Conservation (phyloP, 352 stramenopile genomes). For the Pythium guiyangense region DNA sequence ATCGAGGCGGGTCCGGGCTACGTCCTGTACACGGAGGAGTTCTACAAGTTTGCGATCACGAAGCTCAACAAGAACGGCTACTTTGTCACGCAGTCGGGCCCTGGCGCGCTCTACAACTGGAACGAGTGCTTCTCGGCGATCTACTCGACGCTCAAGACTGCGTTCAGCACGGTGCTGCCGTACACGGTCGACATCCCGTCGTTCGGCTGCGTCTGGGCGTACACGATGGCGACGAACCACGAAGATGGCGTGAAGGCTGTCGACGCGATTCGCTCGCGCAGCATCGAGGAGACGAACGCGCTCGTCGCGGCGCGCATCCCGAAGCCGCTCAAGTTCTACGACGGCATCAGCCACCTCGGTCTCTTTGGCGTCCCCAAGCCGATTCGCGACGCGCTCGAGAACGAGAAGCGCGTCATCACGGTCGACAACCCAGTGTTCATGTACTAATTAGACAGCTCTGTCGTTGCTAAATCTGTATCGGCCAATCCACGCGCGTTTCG, state of each 20-base stretch:
- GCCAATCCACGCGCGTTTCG: no score
- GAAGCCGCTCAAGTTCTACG: constrained; percentile 88
- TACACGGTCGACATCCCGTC: constrained; percentile 92
- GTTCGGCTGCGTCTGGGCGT: constrained; percentile 93
- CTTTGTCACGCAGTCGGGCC: constrained; percentile 93
- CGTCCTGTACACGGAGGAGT: constrained; percentile 80
- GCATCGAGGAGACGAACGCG: constrained; percentile 62
- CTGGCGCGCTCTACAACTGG: constrained; percentile 86
- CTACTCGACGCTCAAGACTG: constrained; percentile 88
- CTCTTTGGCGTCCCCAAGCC: constrained; percentile 92
- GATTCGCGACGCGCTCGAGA: constrained; percentile 81
- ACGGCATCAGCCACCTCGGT: constrained; percentile 86
- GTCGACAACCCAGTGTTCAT: constrained; percentile 96
- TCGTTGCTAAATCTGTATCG: no score
- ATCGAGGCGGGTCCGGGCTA: constrained; percentile 93
- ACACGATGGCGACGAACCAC: constrained; percentile 89
- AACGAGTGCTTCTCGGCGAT: constrained; percentile 94
- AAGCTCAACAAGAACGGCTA: constrained; percentile 86
- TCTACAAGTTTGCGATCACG: constrained; percentile 89
- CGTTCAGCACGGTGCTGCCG: constrained; percentile 91
- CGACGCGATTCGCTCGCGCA: constrained; percentile 44
- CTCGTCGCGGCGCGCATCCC: constrained; percentile 49
- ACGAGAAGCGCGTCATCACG: constrained; percentile 93
- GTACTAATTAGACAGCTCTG: constrained; percentile 91
- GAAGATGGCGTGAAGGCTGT: constrained; percentile 44